Evolutionary conservation across 768 basidiomycete species (phyloP), one percentile per base, ranked within the genome.

Genomic region (Cyathus striatus): DNA sequence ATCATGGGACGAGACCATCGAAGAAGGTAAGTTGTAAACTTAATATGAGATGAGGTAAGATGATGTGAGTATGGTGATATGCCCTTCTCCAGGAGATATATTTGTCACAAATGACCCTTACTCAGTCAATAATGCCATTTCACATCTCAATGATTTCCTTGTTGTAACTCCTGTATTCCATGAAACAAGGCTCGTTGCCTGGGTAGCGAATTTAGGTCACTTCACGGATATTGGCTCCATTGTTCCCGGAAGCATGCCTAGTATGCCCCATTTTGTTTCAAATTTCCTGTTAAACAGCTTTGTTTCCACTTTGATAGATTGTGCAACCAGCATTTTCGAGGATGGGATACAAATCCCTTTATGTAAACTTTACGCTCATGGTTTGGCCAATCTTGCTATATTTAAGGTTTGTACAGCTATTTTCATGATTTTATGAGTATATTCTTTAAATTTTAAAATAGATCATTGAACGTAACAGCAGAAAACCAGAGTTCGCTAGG

Each of bases 21-120:
- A 60, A 35, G 58, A 59, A 48, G 60, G 60, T 30, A 48, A 24
- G 7, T 36, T 18, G 17, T 32, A 30, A 25, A n/a, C n/a, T n/a
- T n/a, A n/a, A n/a, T n/a, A n/a, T n/a, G n/a, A n/a, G n/a, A n/a
- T n/a, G n/a, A n/a, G n/a, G n/a, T n/a, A n/a, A n/a, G n/a, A n/a
- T n/a, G n/a, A n/a, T n/a, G n/a, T n/a, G n/a, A n/a, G n/a, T n/a
- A n/a, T n/a, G n/a, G n/a, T n/a, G n/a, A n/a, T n/a, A n/a, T n/a
- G n/a, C 9, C 17, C 5, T 17, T 25, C 16, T 24, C 14, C n/a
- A 49, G 48, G 39, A 9, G 45, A 52, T 21, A 45, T 58, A 1
- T 61, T 58, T 41, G 36, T 61, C 17, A 60, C 58, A 13, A 61
- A 61, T n/a, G 60, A 61, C 39, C 58, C 58, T 18, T 59, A 57